These are phyloP conservation scores for Paspalum vaginatum DNA, from an alignment of 176 grass and related monocot species.

Conservation along the genomic window DNA sequence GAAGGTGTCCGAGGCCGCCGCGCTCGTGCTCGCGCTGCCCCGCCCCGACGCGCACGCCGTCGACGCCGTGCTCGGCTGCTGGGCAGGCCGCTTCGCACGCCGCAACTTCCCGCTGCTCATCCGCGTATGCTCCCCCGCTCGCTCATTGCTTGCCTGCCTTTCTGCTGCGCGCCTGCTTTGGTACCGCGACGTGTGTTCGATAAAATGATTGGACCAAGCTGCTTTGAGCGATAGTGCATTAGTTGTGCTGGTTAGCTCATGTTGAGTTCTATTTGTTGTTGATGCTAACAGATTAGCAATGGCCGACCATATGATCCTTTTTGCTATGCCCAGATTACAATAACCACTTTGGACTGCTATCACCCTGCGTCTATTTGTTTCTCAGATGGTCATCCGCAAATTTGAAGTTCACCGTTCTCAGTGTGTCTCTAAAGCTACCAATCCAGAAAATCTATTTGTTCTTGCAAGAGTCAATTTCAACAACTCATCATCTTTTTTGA, in stretches of 20 bases:
- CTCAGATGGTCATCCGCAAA: background rate
- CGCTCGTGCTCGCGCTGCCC: constrained; percentile 57
- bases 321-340: background rate
- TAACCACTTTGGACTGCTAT: background rate
- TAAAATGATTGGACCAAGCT: constrained; percentile 12
- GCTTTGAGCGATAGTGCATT: background rate
- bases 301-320: background rate
- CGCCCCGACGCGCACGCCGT: constrained; percentile 56
- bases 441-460: constrained; percentile 10
- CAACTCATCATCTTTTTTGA: background rate
- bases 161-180: background rate
- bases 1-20: constrained; percentile 77
- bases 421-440: background rate
- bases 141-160: background rate
- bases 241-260: background rate
- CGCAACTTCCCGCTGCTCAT: constrained; percentile 85
- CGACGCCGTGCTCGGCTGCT: constrained; percentile 79
- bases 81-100: constrained; percentile 72
- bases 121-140: constrained; percentile 40
- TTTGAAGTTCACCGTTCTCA: background rate
- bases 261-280: background rate
- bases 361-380: background rate
- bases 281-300: background rate
- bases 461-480: background rate
- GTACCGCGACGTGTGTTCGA: constrained; percentile 17